A percentile compares a stretch with the other conserved stretches of the same genome.
Evolutionary conservation across 2,329 filamentous ascomycete species (phyloP).

Genomic region (Apiospora phragmitis): DNA sequence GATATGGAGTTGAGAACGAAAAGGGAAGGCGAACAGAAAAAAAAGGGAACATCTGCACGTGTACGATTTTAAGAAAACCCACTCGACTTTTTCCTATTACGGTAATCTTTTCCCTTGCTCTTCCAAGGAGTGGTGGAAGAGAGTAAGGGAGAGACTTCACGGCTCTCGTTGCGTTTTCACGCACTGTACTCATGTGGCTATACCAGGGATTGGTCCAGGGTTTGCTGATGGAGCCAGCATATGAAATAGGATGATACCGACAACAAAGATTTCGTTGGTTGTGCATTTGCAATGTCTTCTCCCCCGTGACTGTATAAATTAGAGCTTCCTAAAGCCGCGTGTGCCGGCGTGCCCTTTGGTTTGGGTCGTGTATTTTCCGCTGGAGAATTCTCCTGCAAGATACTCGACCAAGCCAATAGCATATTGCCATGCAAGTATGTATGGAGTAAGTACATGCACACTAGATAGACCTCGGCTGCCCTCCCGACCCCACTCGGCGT

Average conservation of each 20-base stretch:
- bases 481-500: not conserved
- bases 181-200: conserved; percentile 12
- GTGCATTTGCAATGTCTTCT: not conserved
- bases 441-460: not conserved
- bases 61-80: conserved; percentile 12
- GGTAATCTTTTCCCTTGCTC: conserved; percentile 4
- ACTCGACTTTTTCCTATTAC: conserved; percentile 8
- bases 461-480: not conserved
- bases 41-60: conserved; percentile 4
- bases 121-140: not conserved
- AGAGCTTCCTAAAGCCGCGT: not conserved
- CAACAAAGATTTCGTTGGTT: conserved; percentile 9
- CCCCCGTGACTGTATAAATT: not conserved
- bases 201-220: conserved; percentile 9
- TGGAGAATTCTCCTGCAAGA: not conserved
- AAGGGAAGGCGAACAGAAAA: not conserved
- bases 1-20: conserved; percentile 10
- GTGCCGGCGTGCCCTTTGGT: not conserved
- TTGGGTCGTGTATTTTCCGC: too few relatives aligned
- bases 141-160: not conserved
- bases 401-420: not conserved
- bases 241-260: conserved; percentile 8
- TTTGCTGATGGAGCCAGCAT: conserved; percentile 9
- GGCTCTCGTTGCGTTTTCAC: conserved; percentile 10
- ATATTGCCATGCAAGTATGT: not conserved